A percentile compares a stretch with the other conserved stretches of the same genome.
Evolutionary conservation across 495 filamentous ascomycete genomes (phyloP).

Genomic region (Hypoxylon fragiforme): DNA sequence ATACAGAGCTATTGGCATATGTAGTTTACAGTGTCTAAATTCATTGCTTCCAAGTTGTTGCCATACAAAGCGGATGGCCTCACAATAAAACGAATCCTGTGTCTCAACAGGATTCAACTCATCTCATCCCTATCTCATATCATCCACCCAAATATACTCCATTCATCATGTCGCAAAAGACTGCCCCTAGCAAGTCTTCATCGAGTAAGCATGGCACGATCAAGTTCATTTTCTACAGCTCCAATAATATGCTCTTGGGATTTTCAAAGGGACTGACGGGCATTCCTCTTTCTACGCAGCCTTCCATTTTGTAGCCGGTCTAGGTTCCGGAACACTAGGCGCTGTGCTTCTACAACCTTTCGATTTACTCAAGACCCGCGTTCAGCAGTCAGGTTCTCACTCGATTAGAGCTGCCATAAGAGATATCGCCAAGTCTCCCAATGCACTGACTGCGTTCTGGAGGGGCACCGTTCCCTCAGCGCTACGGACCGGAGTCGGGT

Average conservation of each 20-base stretch:
- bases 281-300: conserved; percentile 39
- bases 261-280: too few relatives aligned
- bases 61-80: neutral
- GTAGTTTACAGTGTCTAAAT: too few relatives aligned
- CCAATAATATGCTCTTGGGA: too few relatives aligned
- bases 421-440: conserved; percentile 62
- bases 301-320: conserved; percentile 89
- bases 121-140: too few relatives aligned
- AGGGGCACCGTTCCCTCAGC: conserved; percentile 89
- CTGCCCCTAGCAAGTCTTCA: conserved; percentile 27
- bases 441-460: conserved; percentile 76
- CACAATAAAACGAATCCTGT: neutral
- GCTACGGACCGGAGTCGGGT: conserved; percentile 88
- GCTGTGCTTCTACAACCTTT: conserved; percentile 92
- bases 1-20: too few relatives aligned
- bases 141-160: too few relatives aligned
- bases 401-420: conserved; percentile 72
- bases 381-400: conserved; percentile 73
- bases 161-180: conserved; percentile 34
- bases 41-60: too few relatives aligned
- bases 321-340: conserved; percentile 81
- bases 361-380: conserved; percentile 93
- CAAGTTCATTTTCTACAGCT: too few relatives aligned
- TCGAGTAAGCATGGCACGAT: conserved; percentile 37
- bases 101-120: neutral